Evolutionary conservation across 495 filamentous ascomycete species (phyloP), one percentile per base, ranked within the genome.

Genomic region (Sphaerosporella brunnea): DNA sequence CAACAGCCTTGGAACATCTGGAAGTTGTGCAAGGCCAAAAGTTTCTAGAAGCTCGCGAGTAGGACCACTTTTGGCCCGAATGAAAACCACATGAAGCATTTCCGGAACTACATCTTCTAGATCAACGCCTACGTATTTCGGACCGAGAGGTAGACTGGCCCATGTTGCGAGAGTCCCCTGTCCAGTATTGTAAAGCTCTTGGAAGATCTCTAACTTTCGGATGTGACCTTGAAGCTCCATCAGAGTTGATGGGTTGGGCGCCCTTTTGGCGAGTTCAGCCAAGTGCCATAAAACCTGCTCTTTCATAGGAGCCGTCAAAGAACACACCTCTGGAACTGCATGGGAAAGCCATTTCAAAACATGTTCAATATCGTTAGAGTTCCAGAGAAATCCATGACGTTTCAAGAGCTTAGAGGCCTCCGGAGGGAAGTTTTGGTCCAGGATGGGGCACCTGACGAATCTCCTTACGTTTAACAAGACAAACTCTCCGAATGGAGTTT

Each of bases 51-150:
- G 36, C 23, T n/a, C 7, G 13, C 45, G 34, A 24, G 20, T 56
- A 5, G 52, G 25, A n/a, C 36, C 5, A 39, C 32, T 8, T 4
- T 36, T 40, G 7, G 25, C 49, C 24, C 52, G 44, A 28, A 58
- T 45, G 25, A 57, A 58, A 48, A 47, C 40, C 1, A 43, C 48
- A 11, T 52, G 23, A 11, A 45, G 15, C 0, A 41, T 51, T 16
- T 37, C 26, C 4, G 56, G 51, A 13, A 52, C 21, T 2, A 39
- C 46, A 8, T 10, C 35, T 8, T 26, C 21, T 46, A 49, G 49
- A 9, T 16, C 35, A 30, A 49, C 51, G 24, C 45, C 51, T 13
- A 52, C 46, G 30, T 49, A 52, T 4, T 41, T 37, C 16, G 4
- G 25, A n/a, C 41, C 19, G 1, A 10, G 11, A 21, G 10, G 9